Base-by-base conservation (phyloP, 2,329 filamentous ascomycete species). In the Exophiala aquamarina region DNA sequence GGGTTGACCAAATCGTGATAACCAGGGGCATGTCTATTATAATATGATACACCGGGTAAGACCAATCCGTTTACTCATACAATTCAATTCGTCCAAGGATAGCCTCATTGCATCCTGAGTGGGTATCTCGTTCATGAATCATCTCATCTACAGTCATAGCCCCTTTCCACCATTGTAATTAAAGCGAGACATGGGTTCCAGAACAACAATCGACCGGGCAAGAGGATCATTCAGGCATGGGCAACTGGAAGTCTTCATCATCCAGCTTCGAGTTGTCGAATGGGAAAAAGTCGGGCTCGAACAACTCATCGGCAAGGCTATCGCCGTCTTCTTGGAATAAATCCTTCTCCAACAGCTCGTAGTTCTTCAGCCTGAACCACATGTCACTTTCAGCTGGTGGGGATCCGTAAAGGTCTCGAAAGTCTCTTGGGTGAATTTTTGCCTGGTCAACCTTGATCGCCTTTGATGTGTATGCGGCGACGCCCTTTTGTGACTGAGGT, bases 301-400 rank as follows among this genome's bases (percentile, higher is more conserved):
- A 55, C n/a, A 57, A 44, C 6, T 47, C 55, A 21, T 58, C 47
- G 10, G 63, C 63, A 23, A 65, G 60, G 4, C 57, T 59, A 38
- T 60, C 59, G 32, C 56, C 54, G 11, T 60, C 57, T 18, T 54
- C 45, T 43, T 47, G 54, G 7, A 37, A 43, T 14, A 61, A 54
- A 11, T 63, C 58, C 20, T 58, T 46, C 18, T 70, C 66, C 47
- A 72, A 66, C 34, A 64, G 62, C 37, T 68, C 68, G 10, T 64
- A 63, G 31, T 62, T 55, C 51, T 66, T 68, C 58, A 70, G 67
- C 26, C 65, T 61, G 33, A 61, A 61, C 66, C 70, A 71, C 67
- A 70, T 71, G 28, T 71, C 68, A 26, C 66, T 70, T 10, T 68
- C 70, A 29, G 67, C 58, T 5, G 69, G 65, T 10, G 70, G 68